Base-by-base conservation (phyloP, 345 rosid species). In the Hypericum perforatum region DNA sequence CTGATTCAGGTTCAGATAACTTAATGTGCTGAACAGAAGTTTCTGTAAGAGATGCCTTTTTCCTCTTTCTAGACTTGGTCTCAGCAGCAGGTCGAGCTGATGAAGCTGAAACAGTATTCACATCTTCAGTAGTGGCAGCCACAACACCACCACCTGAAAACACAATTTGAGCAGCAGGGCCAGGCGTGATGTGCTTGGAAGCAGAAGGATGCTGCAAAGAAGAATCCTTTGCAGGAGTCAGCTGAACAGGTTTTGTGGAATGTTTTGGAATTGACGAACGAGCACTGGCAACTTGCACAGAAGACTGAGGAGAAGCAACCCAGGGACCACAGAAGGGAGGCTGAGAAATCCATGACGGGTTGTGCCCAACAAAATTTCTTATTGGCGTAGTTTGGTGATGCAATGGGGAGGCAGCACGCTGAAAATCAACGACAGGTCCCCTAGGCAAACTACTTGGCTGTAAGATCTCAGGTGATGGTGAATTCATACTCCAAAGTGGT, bases 51-150 rank as follows among this genome's bases (percentile, higher is more conserved):
- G 76, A 70, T 45, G 59, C 51, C 76, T 94, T 94, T 63, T 82
- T 89, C 60, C 95, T 81, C 63, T 81, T 94, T 70, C 94, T 86
- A 44, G 86, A 54, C 76, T 82, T 94, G 5, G 77, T 56, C 52
- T 65, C 80, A 7, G 73, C 37, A 65, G 94, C 72, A 29, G 62
- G 79, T 50, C 69, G 86, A 70, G 61, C 72, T 47, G 84, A 66
- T 51, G 76, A 66, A 56, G 41, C 68, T 11, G 74, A 52, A 11
- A 62, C 60, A 76, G 66, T 88, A 57, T 68, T 70, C 9, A 66
- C 45, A 59, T 75, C 87, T 67, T 61, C 54, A 51, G 68, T 41
- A 38, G 81, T 67, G 57, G 75, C 58, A 53, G 67, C 59, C 11
- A 76, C 44, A 45, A 72, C 57, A 67, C 71, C 69, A 72, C 62